Evolutionary conservation across 2,329 filamentous ascomycete genomes (phyloP).

Genomic region (Botrytis aclada): DNA sequence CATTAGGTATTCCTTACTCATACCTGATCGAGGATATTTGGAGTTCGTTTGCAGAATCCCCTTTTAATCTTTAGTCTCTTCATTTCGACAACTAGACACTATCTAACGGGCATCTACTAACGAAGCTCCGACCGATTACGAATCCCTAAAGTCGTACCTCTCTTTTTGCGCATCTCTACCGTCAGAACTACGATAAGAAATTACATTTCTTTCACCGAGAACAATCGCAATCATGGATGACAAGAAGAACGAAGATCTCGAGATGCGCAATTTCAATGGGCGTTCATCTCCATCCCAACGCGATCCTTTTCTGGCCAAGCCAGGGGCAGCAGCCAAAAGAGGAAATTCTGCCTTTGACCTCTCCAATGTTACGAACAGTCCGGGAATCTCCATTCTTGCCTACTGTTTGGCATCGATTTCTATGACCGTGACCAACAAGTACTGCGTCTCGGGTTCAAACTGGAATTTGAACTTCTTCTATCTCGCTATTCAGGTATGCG

Average conservation of each 20-base stretch:
- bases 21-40: not conserved
- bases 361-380: slow-evolving; percentile 64
- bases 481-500: slow-evolving; percentile 80
- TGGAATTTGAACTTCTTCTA: slow-evolving; percentile 99
- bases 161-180: slow-evolving; percentile 25
- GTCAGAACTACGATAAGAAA: slow-evolving; percentile 16
- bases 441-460: slow-evolving; percentile 82
- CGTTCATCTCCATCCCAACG: slow-evolving; percentile 39
- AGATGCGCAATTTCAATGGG: slow-evolving; percentile 39
- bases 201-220: slow-evolving; percentile 1
- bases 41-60: not conserved
- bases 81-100: not conserved
- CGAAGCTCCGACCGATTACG: slow-evolving; percentile 8
- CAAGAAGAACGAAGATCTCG: slow-evolving; percentile 78
- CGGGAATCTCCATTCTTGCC: slow-evolving; percentile 74
- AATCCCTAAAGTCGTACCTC: slow-evolving; percentile 12
- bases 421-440: slow-evolving; percentile 99
- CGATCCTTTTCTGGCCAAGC: slow-evolving; percentile 38
- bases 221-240: slow-evolving; percentile 63
- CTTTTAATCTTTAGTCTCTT: not conserved
- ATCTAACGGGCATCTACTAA: not conserved
- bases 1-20: not conserved
- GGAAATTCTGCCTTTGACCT: slow-evolving; percentile 27
- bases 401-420: slow-evolving; percentile 97
- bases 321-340: slow-evolving; percentile 39